Evolutionary conservation across 768 basidiomycete species (phyloP).

Genomic region (Pleurotus eryngii): DNA sequence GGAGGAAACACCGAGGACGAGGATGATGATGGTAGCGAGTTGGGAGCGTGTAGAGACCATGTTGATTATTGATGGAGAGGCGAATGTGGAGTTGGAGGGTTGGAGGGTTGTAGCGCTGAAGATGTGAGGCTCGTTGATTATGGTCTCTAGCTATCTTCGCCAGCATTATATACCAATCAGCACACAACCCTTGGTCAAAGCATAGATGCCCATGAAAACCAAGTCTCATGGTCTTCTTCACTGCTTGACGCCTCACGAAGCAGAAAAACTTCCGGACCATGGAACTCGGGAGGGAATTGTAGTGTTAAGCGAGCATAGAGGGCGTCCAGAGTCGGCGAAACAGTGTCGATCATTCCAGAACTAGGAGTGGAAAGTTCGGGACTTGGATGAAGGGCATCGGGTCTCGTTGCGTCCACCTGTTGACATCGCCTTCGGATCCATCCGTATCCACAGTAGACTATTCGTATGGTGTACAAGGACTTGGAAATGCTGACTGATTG

Average conservation of each 20-base stretch:
- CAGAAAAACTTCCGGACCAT: neutral
- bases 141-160: neutral
- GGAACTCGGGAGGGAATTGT: neutral
- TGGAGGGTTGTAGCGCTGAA: neutral
- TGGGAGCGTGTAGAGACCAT: slow-evolving; percentile 1
- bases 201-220: neutral
- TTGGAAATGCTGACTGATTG: neutral
- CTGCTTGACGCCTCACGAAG: neutral
- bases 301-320: neutral
- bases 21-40: slow-evolving; percentile 3
- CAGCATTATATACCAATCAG: neutral
- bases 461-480: neutral
- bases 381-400: neutral
- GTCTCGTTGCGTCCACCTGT: neutral
- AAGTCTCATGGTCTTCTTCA: neutral
- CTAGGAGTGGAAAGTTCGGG: neutral
- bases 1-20: neutral
- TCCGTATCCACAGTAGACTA: neutral
- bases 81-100: too few species aligned
- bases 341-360: slow-evolving; percentile 1
- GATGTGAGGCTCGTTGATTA: neutral
- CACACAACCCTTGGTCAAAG: neutral
- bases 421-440: slow-evolving; percentile 7
- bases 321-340: neutral
- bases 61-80: neutral